These are phyloP conservation scores for Thraustochytrium sp. DNA, from an alignment of 352 stramenopile genomes.

Conservation along the genomic window DNA sequence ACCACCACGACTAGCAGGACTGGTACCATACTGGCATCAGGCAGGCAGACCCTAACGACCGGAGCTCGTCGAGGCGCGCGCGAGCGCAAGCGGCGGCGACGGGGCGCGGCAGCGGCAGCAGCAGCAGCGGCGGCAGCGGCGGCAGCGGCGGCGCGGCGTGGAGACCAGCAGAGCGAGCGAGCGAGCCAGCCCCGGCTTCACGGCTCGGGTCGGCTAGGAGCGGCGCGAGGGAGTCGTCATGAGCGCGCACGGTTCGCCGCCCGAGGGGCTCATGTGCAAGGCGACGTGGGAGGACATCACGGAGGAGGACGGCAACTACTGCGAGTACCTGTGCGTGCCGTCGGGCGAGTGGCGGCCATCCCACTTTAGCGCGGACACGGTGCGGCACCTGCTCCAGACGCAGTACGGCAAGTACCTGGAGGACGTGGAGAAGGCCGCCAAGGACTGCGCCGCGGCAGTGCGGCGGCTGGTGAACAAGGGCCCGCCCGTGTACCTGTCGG, in stretches of 20 bases:
- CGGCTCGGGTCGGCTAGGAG: background rate
- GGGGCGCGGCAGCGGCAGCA: background rate
- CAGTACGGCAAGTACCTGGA: conserved; percentile 38
- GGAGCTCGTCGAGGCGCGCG: background rate
- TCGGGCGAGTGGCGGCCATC: conserved; percentile 7
- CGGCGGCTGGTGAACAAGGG: conserved; percentile 16
- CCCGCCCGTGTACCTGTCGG: conserved; percentile 25
- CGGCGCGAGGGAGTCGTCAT: background rate
- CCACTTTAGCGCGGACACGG: background rate
- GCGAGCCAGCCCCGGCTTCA: background rate
- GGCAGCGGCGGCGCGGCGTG: no score
- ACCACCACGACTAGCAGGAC: no score
- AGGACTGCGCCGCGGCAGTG: conserved; percentile 40
- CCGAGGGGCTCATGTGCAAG: conserved; percentile 3
- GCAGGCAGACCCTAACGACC: background rate
- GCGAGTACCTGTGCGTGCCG: conserved; percentile 34
- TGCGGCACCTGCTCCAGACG: conserved; percentile 29
- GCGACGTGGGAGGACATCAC: conserved; percentile 45
- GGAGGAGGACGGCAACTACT: conserved; percentile 39
- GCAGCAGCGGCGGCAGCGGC: background rate
- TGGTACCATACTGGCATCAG: no score
- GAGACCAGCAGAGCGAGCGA: background rate
- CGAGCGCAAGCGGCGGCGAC: background rate
- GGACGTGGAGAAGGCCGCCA: conserved; percentile 40
- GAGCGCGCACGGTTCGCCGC: background rate